Conservation (phyloP, 768 basidiomycete genomes). For the Amanita inopinata region DNA sequence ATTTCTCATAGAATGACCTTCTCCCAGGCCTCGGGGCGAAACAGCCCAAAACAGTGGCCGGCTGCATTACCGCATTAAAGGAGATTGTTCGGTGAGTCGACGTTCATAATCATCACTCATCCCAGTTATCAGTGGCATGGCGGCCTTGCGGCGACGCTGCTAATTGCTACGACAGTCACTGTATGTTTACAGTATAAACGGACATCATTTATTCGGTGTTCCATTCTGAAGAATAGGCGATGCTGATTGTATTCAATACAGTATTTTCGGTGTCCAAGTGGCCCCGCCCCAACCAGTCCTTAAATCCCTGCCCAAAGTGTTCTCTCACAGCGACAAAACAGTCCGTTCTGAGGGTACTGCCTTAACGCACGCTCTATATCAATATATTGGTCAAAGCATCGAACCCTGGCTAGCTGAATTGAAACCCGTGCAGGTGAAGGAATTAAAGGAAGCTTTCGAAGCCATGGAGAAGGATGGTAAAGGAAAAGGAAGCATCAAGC, state of each 20-base stretch:
- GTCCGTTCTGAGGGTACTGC: constrained; percentile 87
- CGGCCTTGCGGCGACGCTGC: too few species aligned
- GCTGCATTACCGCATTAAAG: constrained; percentile 64
- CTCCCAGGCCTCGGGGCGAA: constrained; percentile 83
- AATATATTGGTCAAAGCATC: constrained; percentile 77
- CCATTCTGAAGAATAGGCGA: too few species aligned
- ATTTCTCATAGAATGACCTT: constrained; percentile 51
- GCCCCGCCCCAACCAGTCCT: constrained; percentile 72
- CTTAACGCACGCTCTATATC: constrained; percentile 71
- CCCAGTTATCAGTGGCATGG: too few species aligned
- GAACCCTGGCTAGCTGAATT: constrained; percentile 81
- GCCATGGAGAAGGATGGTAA: constrained; percentile 74
- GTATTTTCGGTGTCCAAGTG: constrained; percentile 72
- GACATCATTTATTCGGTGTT: too few species aligned
- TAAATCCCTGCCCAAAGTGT: constrained; percentile 85
- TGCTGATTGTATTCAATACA: too few species aligned
- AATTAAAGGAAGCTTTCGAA: constrained; percentile 87
- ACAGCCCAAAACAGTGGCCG: constrained; percentile 89
- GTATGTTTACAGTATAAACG: too few species aligned
- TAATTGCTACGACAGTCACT: too few species aligned
- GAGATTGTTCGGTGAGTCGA: constrained; percentile 71
- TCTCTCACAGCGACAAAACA: constrained; percentile 88
- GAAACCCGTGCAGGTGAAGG: constrained; percentile 95
- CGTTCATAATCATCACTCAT: too few species aligned
- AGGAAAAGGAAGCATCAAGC: constrained; percentile 74